Percentiles rank a stretch among this genome's conserved stretches.
Evolutionary conservation across 2,329 filamentous ascomycete species (phyloP).

Genomic region (Aspergillus vadensis): DNA sequence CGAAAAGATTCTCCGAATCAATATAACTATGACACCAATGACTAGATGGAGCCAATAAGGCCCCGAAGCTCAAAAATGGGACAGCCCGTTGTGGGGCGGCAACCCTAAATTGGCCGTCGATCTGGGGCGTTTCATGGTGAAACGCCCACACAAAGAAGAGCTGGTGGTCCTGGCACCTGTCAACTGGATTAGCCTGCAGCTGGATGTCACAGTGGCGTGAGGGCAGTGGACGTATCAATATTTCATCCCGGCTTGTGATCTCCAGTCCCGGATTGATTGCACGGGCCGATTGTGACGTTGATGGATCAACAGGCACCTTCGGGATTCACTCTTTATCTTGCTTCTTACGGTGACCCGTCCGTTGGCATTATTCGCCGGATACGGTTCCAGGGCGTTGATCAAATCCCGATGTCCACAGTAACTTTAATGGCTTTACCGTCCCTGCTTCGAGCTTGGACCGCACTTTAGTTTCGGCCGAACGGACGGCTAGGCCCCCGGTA

Average conservation of each 20-base stretch:
- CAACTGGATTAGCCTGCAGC: neutral
- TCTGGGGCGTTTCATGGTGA: neutral
- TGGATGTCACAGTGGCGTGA: neutral
- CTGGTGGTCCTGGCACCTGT: constrained; percentile 1
- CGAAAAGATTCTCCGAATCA: neutral
- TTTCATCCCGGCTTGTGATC: neutral
- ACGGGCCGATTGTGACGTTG: neutral
- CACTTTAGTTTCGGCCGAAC: no score
- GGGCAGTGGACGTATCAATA: neutral
- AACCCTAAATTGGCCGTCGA: neutral
- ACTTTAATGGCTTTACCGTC: no score
- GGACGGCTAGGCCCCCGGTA: no score
- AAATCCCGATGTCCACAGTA: no score
- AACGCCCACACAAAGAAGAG: neutral
- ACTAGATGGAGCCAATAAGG: neutral
- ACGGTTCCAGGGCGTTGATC: neutral
- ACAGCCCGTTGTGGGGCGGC: neutral
- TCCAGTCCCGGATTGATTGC: neutral
- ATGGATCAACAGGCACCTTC: neutral
- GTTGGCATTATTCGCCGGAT: neutral
- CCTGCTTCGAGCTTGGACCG: no score
- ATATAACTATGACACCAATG: neutral
- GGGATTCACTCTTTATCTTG: no score
- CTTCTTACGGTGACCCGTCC: no score
- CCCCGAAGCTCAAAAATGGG: neutral